These are phyloP conservation scores for Xenoacremonium recifei DNA, from an alignment of 2,329 filamentous ascomycete species.

Conservation along the genomic window DNA sequence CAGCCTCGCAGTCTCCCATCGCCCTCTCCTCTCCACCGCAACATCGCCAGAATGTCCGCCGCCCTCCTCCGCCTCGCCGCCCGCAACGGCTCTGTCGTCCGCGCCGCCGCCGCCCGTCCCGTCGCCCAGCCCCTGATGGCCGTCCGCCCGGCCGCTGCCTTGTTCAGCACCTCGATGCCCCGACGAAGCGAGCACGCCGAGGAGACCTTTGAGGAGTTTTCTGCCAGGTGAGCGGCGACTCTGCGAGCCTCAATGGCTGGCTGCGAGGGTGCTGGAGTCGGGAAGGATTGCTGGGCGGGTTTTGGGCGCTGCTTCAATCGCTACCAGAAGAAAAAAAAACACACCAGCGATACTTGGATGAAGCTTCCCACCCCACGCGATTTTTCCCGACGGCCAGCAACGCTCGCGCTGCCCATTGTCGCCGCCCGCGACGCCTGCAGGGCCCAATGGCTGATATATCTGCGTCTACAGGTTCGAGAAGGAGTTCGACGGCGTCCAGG, in stretches of 20 bases:
- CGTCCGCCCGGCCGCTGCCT: slow-evolving; percentile 51
- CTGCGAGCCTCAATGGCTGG: slow-evolving; percentile 5
- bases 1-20: slow-evolving; percentile 19
- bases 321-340: slow-evolving; percentile 27
- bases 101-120: slow-evolving; percentile 59
- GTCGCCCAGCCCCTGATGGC: slow-evolving; percentile 55
- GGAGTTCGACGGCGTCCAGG: slow-evolving; percentile 96
- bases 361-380: slow-evolving; percentile 22
- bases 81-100: slow-evolving; percentile 57
- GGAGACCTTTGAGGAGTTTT: slow-evolving; percentile 99
- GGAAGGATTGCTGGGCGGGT: slow-evolving; percentile 7
- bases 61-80: slow-evolving; percentile 69
- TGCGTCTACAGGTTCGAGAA: slow-evolving; percentile 81
- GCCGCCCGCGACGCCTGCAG: slow-evolving; percentile 13
- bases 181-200: slow-evolving; percentile 70
- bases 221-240: slow-evolving; percentile 72
- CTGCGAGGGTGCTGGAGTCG: not conserved
- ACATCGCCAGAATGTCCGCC: slow-evolving; percentile 61
- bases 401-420: slow-evolving; percentile 24
- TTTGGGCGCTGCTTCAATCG: not conserved
- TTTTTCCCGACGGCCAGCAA: slow-evolving; percentile 23
- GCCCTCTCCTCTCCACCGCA: slow-evolving; percentile 17
- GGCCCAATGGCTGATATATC: slow-evolving; percentile 29
- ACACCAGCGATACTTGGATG: slow-evolving; percentile 21
- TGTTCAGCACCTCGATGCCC: slow-evolving; percentile 63